These are phyloP conservation scores for Viridothelium virens DNA, from an alignment of 495 filamentous ascomycete species.

Conservation along the genomic window DNA sequence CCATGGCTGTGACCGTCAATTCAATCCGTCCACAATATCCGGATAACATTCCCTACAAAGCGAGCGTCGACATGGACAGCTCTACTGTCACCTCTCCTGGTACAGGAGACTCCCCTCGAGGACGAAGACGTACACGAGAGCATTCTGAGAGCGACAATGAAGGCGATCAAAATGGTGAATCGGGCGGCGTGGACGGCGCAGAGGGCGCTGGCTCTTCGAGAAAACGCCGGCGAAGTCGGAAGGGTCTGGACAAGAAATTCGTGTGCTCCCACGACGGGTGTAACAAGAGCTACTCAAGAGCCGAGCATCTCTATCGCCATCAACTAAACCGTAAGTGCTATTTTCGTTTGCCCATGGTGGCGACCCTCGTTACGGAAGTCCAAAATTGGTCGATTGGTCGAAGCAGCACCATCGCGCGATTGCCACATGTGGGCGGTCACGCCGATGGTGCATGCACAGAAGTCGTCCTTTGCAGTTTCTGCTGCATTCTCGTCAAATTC, in stretches of 20 bases:
- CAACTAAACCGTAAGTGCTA: conserved; percentile 77
- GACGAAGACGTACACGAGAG: background rate
- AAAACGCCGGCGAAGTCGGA: conserved; percentile 76
- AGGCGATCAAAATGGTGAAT: conserved; percentile 15
- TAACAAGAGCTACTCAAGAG: conserved; percentile 91
- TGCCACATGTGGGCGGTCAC: background rate
- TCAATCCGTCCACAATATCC: background rate
- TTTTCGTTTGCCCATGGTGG: conserved; percentile 9
- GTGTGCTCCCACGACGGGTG: conserved; percentile 84
- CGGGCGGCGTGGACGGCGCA: conserved; percentile 16
- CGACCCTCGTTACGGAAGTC: background rate
- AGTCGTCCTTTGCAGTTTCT: background rate
- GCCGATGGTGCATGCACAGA: background rate
- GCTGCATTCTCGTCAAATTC: conserved; percentile 1
- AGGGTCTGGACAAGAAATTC: conserved; percentile 89
- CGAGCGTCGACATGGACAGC: background rate
- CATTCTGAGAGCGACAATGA: conserved; percentile 3
- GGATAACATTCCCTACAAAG: background rate
- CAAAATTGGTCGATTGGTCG: background rate
- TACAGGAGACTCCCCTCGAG: background rate
- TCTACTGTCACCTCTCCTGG: background rate
- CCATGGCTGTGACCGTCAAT: background rate
- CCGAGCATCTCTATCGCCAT: conserved; percentile 94
- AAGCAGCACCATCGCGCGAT: background rate
- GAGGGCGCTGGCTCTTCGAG: conserved; percentile 38